A percentile compares a stretch with the other conserved stretches of the same genome.
Conservation (phyloP, 2,329 filamentous ascomycete genomes). For the Sporothrix euskadiensis region DNA sequence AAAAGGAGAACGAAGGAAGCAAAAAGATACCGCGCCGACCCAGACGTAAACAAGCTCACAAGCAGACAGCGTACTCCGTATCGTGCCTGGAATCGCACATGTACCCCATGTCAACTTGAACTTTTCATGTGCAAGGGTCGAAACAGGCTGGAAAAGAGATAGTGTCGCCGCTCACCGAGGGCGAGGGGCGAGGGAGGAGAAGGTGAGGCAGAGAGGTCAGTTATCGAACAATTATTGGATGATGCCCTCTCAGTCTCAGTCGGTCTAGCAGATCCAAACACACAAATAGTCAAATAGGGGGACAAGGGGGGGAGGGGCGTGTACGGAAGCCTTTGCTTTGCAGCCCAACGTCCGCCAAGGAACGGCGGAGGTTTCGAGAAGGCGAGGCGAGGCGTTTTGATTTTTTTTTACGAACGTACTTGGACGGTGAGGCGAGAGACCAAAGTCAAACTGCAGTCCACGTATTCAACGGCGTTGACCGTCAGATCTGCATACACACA, state of each 20-base stretch:
- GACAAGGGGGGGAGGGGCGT: constrained; percentile 8
- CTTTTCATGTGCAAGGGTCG: not conserved
- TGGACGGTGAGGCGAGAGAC: not conserved
- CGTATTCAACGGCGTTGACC: not conserved
- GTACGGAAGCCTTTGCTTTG: not conserved
- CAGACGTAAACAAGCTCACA: not conserved
- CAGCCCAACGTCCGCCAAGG: not conserved
- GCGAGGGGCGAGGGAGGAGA: not conserved
- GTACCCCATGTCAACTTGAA: not conserved
- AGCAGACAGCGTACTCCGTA: not conserved
- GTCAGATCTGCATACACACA: not conserved
- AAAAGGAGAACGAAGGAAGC: not conserved
- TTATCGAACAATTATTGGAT: not conserved
- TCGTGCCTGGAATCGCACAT: not conserved
- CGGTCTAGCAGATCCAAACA: not conserved
- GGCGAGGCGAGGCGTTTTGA: not conserved
- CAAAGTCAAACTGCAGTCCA: not conserved
- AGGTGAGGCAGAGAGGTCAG: not conserved
- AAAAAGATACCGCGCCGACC: not conserved
- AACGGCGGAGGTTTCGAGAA: not conserved
- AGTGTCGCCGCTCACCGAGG: constrained; percentile 11
- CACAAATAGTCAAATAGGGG: not conserved
- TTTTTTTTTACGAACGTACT: not conserved
- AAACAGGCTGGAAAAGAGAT: not conserved
- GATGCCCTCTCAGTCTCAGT: not conserved